These are phyloP conservation scores for Luzula sylvatica DNA, from an alignment of 176 grass and related monocot genomes.

Conservation along the genomic window DNA sequence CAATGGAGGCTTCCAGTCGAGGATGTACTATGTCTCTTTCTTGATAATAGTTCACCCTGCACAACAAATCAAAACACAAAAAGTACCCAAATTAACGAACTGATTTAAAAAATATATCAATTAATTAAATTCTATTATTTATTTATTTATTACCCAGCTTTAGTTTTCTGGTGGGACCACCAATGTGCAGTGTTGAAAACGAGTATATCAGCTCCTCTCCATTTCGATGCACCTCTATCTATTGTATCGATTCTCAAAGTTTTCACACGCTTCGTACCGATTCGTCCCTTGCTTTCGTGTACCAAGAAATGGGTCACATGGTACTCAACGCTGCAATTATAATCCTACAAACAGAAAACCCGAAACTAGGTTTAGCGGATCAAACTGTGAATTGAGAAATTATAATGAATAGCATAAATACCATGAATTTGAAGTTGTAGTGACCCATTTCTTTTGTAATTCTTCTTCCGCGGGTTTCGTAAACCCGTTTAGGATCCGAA, in stretches of 20 bases:
- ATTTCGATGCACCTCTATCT: constrained; percentile 59
- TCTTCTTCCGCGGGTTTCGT: constrained; percentile 40
- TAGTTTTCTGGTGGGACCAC: constrained; percentile 99
- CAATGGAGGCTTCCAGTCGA: constrained; percentile 42
- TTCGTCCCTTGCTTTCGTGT: constrained; percentile 66
- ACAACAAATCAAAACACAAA: constrained; percentile 19
- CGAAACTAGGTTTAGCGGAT: neutral
- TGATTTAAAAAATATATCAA: too few species aligned
- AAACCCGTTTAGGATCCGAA: constrained; percentile 48
- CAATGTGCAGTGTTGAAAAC: constrained; percentile 96
- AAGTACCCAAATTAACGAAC: too few species aligned
- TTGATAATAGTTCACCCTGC: constrained; percentile 87
- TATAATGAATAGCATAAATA: constrained; percentile 24
- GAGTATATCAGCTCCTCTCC: constrained; percentile 67
- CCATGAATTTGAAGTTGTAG: constrained; percentile 79
- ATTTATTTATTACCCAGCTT: constrained; percentile 52
- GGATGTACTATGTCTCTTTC: constrained; percentile 56
- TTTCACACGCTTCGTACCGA: constrained; percentile 39
- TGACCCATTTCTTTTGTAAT: constrained; percentile 80
- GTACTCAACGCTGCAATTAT: constrained; percentile 82
- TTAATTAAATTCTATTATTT: neutral
- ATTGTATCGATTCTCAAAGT: constrained; percentile 68
- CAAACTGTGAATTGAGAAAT: too few species aligned
- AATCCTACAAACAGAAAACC: constrained; percentile 43
- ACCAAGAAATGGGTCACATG: constrained; percentile 92